phyloP scores from a whole-genome alignment of 345 rosid species.

The Melaleuca quinquenervia region DNA sequence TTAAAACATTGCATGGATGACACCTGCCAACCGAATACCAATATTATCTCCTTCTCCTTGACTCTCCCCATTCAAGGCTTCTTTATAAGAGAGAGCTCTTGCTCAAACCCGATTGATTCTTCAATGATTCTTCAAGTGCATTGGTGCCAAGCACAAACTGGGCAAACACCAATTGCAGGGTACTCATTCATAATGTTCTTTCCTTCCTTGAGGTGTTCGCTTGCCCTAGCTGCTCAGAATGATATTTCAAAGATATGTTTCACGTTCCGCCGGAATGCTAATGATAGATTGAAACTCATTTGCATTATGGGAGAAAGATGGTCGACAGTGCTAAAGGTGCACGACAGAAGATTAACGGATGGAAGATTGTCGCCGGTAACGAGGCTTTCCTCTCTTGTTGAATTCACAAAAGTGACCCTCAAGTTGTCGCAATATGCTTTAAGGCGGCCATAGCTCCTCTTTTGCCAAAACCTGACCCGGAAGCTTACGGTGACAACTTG shows the following conservation, averaged over 20 bases:
- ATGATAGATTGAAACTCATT: background rate
- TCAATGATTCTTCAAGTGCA: background rate
- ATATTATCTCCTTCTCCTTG: background rate
- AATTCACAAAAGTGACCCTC: too few relatives aligned
- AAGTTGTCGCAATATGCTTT: too few relatives aligned
- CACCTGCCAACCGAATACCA: background rate
- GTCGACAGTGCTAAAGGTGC: background rate
- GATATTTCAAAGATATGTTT: too few relatives aligned
- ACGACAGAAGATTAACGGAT: too few relatives aligned
- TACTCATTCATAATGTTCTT: background rate
- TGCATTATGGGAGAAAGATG: background rate
- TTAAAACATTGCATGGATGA: background rate
- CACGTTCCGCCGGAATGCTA: too few relatives aligned
- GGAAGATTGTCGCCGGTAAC: rapidly evolving
- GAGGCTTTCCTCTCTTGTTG: too few relatives aligned
- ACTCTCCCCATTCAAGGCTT: background rate
- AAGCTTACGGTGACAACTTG: too few relatives aligned
- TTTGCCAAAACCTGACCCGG: too few relatives aligned
- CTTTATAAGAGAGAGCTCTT: background rate
- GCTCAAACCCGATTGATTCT: background rate
- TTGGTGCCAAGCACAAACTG: background rate
- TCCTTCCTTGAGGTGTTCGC: background rate
- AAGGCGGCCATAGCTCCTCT: too few relatives aligned
- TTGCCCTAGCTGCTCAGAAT: background rate
- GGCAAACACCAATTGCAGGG: background rate